Conservation (phyloP, 805 yeast genomes). For the Yarrowia sp. region DNA sequence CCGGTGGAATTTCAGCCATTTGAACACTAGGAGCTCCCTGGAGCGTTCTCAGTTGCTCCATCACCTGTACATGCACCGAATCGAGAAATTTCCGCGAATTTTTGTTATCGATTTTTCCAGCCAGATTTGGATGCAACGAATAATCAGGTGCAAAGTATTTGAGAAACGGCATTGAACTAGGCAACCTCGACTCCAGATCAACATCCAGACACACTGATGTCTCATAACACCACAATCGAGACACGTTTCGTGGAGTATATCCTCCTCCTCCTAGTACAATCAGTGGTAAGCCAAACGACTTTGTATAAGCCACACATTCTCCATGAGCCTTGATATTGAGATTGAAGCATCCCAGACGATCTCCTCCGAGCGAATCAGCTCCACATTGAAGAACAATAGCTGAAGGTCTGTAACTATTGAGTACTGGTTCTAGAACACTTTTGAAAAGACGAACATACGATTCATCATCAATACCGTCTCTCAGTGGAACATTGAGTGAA, state of each 20-base stretch:
- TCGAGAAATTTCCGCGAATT: slow-evolving; percentile 82
- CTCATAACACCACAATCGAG: slow-evolving; percentile 93
- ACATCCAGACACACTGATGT: slow-evolving; percentile 83
- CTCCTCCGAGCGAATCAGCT: slow-evolving; percentile 95
- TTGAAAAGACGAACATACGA: slow-evolving; percentile 59
- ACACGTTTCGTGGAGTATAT: slow-evolving; percentile 94
- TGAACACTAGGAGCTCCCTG: slow-evolving; percentile 94
- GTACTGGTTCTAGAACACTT: slow-evolving; percentile 85
- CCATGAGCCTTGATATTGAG: slow-evolving; percentile 93
- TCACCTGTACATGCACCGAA: slow-evolving; percentile 65
- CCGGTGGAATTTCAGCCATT: slow-evolving; percentile 87
- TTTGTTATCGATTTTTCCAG: slow-evolving; percentile 78
- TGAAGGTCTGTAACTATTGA: slow-evolving; percentile 84
- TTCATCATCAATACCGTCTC: slow-evolving; percentile 93
- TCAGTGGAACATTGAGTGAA: slow-evolving; percentile 79
- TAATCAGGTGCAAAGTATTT: slow-evolving; percentile 88
- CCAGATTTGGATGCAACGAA: slow-evolving; percentile 79
- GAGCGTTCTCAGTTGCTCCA: slow-evolving; percentile 76
- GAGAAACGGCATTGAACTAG: slow-evolving; percentile 70
- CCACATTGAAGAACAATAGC: slow-evolving; percentile 98
- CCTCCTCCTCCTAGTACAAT: slow-evolving; percentile 98
- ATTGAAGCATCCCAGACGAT: slow-evolving; percentile 92
- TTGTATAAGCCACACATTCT: slow-evolving; percentile 86
- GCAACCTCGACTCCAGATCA: slow-evolving; percentile 70
- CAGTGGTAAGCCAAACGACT: slow-evolving; percentile 81